Conservation (phyloP, 208 protist species). For the Leishmania martiniquensis region DNA sequence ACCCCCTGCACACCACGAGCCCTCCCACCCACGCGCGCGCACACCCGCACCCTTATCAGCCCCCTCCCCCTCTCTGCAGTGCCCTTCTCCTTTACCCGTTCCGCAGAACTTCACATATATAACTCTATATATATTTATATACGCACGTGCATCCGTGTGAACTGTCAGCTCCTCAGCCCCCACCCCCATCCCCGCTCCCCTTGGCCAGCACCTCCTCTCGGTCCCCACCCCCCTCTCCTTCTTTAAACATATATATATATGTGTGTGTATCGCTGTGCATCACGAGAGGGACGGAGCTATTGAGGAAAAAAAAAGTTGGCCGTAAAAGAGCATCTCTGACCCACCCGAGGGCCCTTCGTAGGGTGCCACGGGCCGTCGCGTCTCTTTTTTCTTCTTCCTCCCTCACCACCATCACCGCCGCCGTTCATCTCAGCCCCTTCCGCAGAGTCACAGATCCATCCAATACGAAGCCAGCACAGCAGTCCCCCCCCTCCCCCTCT, state of each 20-base stretch:
- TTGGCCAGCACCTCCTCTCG: background rate
- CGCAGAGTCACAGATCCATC: background rate
- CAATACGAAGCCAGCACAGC: background rate
- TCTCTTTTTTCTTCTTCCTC: background rate
- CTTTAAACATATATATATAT: background rate
- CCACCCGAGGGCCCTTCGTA: too few species aligned
- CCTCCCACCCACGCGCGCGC: background rate
- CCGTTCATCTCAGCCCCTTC: background rate
- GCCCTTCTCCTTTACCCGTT: background rate
- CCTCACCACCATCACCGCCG: background rate
- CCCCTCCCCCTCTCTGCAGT: background rate
- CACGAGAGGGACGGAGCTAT: background rate
- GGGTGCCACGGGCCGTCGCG: background rate
- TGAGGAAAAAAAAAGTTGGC: background rate
- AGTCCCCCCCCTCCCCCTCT: background rate
- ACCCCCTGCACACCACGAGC: background rate
- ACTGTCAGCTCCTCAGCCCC: background rate
- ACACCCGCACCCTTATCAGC: background rate
- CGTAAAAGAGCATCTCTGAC: background rate
- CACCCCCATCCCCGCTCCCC: background rate
- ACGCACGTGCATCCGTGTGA: background rate
- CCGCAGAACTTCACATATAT: background rate
- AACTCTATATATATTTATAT: too few species aligned
- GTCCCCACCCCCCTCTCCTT: background rate
- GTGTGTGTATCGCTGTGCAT: conserved; percentile 7